Percentiles rank a stretch among this genome's conserved stretches.
These are phyloP conservation scores for Mycena alexandri DNA, from an alignment of 768 basidiomycete genomes.

Conservation along the genomic window DNA sequence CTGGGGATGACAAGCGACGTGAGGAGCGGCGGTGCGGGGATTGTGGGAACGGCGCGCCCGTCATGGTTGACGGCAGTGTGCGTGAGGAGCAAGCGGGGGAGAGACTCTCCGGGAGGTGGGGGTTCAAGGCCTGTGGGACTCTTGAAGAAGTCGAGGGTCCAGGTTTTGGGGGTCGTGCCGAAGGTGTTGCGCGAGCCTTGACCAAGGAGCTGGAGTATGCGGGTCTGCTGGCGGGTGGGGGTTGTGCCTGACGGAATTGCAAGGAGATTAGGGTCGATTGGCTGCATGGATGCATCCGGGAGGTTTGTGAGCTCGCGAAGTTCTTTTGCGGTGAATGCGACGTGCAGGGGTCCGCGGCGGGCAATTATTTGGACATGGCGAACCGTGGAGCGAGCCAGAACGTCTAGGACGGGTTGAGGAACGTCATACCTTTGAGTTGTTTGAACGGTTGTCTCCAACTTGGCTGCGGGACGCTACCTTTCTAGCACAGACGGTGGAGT, in stretches of 20 bases:
- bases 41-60: slow-evolving; percentile 66
- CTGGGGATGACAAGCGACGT: slow-evolving; percentile 91
- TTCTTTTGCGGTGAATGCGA: slow-evolving; percentile 94
- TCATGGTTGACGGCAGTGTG: slow-evolving; percentile 71
- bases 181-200: slow-evolving; percentile 68
- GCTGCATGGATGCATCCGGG: slow-evolving; percentile 75
- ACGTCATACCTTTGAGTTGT: slow-evolving; percentile 69
- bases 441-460: neutral
- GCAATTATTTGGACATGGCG: slow-evolving; percentile 87
- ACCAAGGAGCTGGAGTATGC: slow-evolving; percentile 73
- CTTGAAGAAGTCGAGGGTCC: slow-evolving; percentile 87
- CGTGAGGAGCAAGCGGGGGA: slow-evolving; percentile 64
- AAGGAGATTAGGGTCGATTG: slow-evolving; percentile 64
- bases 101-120: slow-evolving; percentile 34
- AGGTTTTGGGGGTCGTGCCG: slow-evolving; percentile 71
- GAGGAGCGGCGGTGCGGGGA: slow-evolving; percentile 59
- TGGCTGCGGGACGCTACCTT: slow-evolving; percentile 37
- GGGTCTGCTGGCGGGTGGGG: slow-evolving; percentile 73
- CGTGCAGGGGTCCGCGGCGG: slow-evolving; percentile 89
- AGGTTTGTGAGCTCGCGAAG: slow-evolving; percentile 85
- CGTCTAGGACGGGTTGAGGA: slow-evolving; percentile 77
- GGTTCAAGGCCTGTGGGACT: slow-evolving; percentile 67
- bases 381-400: slow-evolving; percentile 72
- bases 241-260: slow-evolving; percentile 47
- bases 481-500: slow-evolving; percentile 71